Conservation (phyloP, 495 filamentous ascomycete genomes). For the Hyaloscypha hepaticicola region DNA sequence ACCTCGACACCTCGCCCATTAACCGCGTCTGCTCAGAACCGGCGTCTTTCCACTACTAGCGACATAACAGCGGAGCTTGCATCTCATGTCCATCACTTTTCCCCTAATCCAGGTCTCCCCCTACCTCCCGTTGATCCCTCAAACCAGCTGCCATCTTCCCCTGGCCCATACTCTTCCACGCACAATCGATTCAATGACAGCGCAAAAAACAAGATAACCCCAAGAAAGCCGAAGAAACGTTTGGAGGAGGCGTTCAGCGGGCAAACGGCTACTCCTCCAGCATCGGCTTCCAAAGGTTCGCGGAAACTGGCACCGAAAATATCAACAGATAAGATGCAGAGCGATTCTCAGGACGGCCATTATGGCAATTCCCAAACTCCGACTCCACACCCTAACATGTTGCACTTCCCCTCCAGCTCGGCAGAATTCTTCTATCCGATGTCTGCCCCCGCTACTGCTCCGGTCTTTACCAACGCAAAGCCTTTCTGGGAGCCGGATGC, state of each 20-base stretch:
- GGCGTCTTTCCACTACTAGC: conserved; percentile 24
- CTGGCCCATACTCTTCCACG: conserved; percentile 43
- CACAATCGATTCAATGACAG: conserved; percentile 36
- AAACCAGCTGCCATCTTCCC: conserved; percentile 55
- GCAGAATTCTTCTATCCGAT: conserved; percentile 70
- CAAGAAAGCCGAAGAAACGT: conserved; percentile 37
- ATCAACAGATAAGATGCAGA: conserved; percentile 50
- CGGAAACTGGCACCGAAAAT: conserved; percentile 53
- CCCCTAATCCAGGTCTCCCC: conserved; percentile 49
- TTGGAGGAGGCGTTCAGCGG: conserved; percentile 35
- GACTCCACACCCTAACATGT: conserved; percentile 36
- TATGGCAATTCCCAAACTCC: conserved; percentile 29
- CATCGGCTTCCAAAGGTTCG: conserved; percentile 48
- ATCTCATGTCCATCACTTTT: conserved; percentile 58
- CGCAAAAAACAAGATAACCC: conserved; percentile 38
- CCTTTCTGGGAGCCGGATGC: conserved; percentile 74
- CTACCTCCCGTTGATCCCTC: conserved; percentile 59
- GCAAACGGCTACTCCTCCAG: conserved; percentile 53
- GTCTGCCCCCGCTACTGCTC: conserved; percentile 67
- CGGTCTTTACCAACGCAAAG: conserved; percentile 62
- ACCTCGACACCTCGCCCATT: conserved; percentile 23
- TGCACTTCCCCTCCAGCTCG: conserved; percentile 48
- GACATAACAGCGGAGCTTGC: conserved; percentile 46
- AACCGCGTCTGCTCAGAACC: conserved; percentile 8
- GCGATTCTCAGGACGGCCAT: conserved; percentile 42